Conservation (phyloP, 371 early-diverging fungal genomes). For the Rhizopus sp. region DNA sequence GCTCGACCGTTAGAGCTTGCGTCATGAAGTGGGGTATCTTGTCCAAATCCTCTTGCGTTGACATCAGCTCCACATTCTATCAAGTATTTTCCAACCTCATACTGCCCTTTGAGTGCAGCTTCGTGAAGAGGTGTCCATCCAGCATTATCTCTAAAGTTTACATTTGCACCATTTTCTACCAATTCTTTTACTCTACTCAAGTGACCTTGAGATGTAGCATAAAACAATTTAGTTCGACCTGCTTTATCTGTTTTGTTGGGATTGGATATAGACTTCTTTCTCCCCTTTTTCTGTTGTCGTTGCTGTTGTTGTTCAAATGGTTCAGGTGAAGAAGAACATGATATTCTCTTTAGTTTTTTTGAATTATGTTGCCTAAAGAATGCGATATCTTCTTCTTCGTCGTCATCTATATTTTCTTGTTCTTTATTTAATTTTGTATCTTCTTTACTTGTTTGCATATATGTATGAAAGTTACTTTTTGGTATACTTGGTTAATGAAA, state of each 20-base stretch:
- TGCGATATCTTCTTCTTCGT: conserved; percentile 3
- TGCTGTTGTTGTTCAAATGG: conserved; percentile 1
- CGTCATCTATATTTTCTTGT: conserved; percentile 15
- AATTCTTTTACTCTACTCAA: conserved; percentile 49
- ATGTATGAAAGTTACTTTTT: not conserved
- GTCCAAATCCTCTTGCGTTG: conserved; percentile 62
- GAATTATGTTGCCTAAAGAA: not conserved
- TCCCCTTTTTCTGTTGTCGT: not conserved
- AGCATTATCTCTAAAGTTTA: conserved; percentile 64
- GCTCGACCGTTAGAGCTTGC: conserved; percentile 70
- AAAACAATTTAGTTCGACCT: conserved; percentile 60
- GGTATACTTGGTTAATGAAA: no score
- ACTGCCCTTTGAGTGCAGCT: conserved; percentile 65
- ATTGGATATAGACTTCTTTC: conserved; percentile 23
- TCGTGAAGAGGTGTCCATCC: conserved; percentile 73
- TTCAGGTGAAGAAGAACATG: conserved; percentile 18
- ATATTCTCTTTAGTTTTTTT: conserved; percentile 3
- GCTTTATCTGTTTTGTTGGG: conserved; percentile 61
- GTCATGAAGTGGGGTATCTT: conserved; percentile 82
- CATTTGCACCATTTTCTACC: conserved; percentile 54
- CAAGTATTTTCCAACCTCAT: conserved; percentile 57
- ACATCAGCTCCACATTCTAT: conserved; percentile 60
- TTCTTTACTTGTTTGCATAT: conserved; percentile 2
- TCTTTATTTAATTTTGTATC: not conserved
- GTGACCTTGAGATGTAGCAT: conserved; percentile 53